Conservation (phyloP, 768 basidiomycete genomes). For the Lepiota subincarnata region DNA sequence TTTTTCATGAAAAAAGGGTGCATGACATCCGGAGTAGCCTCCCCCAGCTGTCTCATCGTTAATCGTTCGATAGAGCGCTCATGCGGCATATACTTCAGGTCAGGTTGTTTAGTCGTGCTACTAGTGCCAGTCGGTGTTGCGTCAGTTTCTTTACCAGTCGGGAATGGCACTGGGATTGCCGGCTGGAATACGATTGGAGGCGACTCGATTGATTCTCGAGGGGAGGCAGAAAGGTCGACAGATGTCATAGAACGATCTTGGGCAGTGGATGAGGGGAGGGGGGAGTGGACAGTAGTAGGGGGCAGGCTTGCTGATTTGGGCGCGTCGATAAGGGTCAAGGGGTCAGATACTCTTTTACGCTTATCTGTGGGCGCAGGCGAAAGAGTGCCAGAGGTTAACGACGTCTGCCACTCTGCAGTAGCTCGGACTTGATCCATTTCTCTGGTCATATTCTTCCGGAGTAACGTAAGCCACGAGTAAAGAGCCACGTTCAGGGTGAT, state of each 20-base stretch:
- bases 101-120: constrained; percentile 19
- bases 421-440: constrained; percentile 75
- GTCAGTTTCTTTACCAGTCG: not conserved
- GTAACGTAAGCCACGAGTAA: constrained; percentile 76
- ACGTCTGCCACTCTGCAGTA: constrained; percentile 49
- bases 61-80: constrained; percentile 70
- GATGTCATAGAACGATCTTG: constrained; percentile 18
- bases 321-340: constrained; percentile 23
- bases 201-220: not conserved
- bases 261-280: constrained; percentile 25
- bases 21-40: constrained; percentile 87
- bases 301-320: constrained; percentile 30
- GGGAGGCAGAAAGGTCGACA: constrained; percentile 2
- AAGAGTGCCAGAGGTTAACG: constrained; percentile 26
- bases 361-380: constrained; percentile 20
- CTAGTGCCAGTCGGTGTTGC: constrained; percentile 5
- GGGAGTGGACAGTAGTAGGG: constrained; percentile 15
- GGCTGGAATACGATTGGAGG: not conserved
- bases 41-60: constrained; percentile 81
- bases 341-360: constrained; percentile 34
- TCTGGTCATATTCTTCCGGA: constrained; percentile 69
- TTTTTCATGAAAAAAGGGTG: constrained; percentile 85
- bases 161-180: constrained; percentile 5
- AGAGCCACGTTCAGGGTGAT: constrained; percentile 81
- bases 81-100: constrained; percentile 51